Conservation (phyloP, 2,329 filamentous ascomycete genomes). For the Nothophaeocryptopus gaeumannii region DNA sequence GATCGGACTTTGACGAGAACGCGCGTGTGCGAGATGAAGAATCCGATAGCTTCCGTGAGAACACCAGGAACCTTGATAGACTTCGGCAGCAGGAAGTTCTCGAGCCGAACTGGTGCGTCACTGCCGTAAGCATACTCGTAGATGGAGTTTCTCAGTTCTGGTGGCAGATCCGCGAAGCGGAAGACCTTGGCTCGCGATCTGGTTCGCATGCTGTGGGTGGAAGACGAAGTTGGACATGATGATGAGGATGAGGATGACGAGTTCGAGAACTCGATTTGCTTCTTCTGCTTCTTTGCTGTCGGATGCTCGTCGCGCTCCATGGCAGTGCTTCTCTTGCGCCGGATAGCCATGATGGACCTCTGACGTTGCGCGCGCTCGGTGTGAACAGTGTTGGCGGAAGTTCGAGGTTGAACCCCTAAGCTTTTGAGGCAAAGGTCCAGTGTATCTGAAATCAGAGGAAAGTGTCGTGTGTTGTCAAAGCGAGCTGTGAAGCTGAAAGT, state of each 20-base stretch:
- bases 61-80: slow-evolving; percentile 5
- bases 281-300: neutral
- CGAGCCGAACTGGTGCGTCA: neutral
- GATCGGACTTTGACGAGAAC: too few relatives aligned
- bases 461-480: neutral
- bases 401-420: neutral
- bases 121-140: slow-evolving; percentile 4
- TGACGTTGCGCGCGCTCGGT: neutral
- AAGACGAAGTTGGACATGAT: neutral
- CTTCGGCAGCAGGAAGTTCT: neutral
- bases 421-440: too few relatives aligned
- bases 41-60: slow-evolving; percentile 5
- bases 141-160: slow-evolving; percentile 13
- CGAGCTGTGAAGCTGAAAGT: too few relatives aligned
- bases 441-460: neutral
- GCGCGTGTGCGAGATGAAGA: slow-evolving; percentile 2
- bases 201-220: slow-evolving; percentile 12
- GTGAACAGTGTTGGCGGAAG: neutral
- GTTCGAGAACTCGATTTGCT: neutral
- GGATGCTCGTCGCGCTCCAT: neutral
- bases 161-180: slow-evolving; percentile 7
- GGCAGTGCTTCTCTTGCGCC: neutral
- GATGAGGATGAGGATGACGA: neutral
- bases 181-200: slow-evolving; percentile 5
- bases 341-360: neutral